Conservation (phyloP, 768 basidiomycete species). For the Naematelia encephala region DNA sequence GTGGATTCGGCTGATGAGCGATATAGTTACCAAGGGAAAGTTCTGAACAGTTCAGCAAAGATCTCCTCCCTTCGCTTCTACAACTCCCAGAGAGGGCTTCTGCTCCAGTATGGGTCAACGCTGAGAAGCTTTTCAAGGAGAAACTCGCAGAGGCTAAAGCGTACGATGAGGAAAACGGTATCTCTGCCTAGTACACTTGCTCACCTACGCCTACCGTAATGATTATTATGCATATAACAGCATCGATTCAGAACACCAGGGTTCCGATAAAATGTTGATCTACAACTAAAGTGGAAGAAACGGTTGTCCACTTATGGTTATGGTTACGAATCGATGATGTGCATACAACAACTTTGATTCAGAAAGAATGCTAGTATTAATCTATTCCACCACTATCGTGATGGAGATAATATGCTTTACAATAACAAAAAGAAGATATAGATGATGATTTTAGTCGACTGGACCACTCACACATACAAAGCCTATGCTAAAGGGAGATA, state of each 20-base stretch:
- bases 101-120: slow-evolving; percentile 81
- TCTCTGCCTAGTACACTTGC: slow-evolving; percentile 19
- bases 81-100: slow-evolving; percentile 65
- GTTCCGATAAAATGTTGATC: no score
- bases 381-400: no score
- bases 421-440: not conserved
- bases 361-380: no score
- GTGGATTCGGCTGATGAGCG: not conserved
- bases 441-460: not conserved
- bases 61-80: slow-evolving; percentile 78
- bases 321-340: not conserved
- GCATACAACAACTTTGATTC: no score
- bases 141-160: slow-evolving; percentile 59
- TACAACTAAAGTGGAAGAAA: no score
- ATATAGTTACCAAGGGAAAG: slow-evolving; percentile 78
- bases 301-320: no score
- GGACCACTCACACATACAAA: no score
- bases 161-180: slow-evolving; percentile 43
- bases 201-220: not conserved
- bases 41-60: slow-evolving; percentile 89
- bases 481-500: slow-evolving; percentile 33
- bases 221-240: not conserved
- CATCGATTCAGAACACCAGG: no score
- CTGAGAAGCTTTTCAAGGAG: slow-evolving; percentile 74
- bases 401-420: no score